Evolutionary conservation across 768 basidiomycete genomes (phyloP), one percentile per base, ranked within the genome.

Genomic region (Lactarius hatsudake): DNA sequence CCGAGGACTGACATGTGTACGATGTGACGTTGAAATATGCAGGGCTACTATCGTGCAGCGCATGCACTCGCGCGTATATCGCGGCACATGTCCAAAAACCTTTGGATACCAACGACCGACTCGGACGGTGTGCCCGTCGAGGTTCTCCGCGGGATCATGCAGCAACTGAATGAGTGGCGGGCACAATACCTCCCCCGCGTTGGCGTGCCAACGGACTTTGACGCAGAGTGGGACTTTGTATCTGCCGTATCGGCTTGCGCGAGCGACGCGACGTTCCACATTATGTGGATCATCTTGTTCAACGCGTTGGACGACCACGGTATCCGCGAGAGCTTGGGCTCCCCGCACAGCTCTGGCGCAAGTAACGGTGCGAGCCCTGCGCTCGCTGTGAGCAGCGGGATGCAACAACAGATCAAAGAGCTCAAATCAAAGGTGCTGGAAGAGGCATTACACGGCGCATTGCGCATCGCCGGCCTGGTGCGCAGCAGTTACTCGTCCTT

Each of bases 191-290:
- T 97, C 42, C 82, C 82, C 51, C 81, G 83, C 56, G 92, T 96
- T 34, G 94, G 95, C 30, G 94, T 96, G 45, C 94, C 95, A 12
- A 86, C 84, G 62, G 89, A 91, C 74, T 91, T 93, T 75, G 87
- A 89, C 63, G 85, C 86, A 1, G 86, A 89, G 67, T 96, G 95
- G 94, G 93, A 97, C 72, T 98, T 96, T 72, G 87, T 95, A 55
- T 82, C 83, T 26, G 87, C 87, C n/a, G 85, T 88, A 28, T 84
- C 84, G 13, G 85, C 86, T 13, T 87, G 87, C 84, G 89, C 90
- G 23, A 92, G 90, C 73, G 91, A 95, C 74, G 91, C 92, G 34
- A 93, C 90, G 34, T 96, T 91, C 75, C 94, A 97, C 78, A 86
- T 90, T 72, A 89, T 96, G 86, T 96, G 93, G 93, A 87, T 95